Evolutionary conservation across 2,329 filamentous ascomycete genomes (phyloP).

Genomic region (Emmonsia crescens): DNA sequence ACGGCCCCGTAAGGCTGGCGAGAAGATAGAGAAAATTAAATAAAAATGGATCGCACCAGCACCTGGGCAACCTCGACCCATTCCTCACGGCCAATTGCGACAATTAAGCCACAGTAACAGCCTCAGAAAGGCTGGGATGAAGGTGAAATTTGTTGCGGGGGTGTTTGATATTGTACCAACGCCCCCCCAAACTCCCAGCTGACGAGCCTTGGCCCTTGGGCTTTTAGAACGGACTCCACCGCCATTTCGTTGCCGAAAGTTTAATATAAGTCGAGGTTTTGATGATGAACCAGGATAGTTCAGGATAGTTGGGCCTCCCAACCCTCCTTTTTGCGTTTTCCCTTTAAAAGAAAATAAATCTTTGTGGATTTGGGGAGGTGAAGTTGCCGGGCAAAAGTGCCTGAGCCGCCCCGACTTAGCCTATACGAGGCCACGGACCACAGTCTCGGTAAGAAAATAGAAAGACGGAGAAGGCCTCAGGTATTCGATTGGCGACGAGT

Average conservation of each 20-base stretch:
- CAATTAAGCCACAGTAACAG: neutral
- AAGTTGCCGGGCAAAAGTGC: neutral
- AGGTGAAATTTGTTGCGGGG: neutral
- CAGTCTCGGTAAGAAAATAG: neutral
- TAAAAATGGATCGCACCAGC: neutral
- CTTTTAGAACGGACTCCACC: constrained; percentile 1
- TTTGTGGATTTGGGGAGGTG: too few relatives aligned
- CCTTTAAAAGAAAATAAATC: neutral
- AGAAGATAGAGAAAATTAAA: neutral
- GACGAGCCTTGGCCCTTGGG: neutral
- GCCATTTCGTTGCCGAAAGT: constrained; percentile 4
- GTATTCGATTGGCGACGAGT: neutral
- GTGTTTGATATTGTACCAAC: neutral
- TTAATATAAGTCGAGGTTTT: neutral
- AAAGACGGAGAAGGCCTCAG: neutral
- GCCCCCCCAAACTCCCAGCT: neutral
- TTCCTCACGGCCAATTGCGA: neutral
- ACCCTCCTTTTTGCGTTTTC: neutral
- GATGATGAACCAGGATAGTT: neutral
- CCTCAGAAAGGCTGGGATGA: neutral
- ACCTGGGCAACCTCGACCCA: neutral
- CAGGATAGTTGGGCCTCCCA: neutral
- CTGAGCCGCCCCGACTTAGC: neutral
- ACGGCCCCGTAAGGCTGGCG: neutral
- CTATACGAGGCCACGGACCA: neutral